Conservation (phyloP, 768 basidiomycete species). For the Xerocomellus intermedius region DNA sequence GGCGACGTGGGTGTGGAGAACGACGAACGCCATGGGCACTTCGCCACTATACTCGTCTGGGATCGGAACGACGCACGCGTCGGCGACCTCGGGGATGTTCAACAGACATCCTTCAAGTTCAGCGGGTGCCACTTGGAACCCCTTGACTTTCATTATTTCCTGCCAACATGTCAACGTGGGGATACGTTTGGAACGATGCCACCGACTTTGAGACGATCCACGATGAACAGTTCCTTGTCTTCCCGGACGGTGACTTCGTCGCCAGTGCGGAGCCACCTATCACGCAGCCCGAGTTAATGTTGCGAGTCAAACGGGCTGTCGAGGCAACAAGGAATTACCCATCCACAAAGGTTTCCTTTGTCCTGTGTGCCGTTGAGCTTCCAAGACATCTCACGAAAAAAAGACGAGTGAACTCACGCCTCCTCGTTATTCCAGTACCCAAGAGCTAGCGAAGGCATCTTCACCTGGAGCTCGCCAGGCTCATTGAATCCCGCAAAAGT, state of each 20-base stretch:
- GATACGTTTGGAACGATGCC: not conserved
- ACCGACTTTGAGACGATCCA: constrained; percentile 61
- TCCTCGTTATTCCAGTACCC: constrained; percentile 54
- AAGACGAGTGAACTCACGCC: constrained; percentile 47
- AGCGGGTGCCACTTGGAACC: constrained; percentile 75
- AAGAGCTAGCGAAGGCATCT: constrained; percentile 38
- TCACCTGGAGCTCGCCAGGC: constrained; percentile 57
- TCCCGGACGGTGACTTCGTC: constrained; percentile 58
- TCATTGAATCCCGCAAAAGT: constrained; percentile 53
- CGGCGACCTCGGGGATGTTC: constrained; percentile 55
- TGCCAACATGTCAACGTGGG: constrained; percentile 22
- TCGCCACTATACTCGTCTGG: constrained; percentile 74
- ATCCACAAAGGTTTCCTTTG: constrained; percentile 64
- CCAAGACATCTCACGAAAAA: not conserved
- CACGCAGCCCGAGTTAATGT: not conserved
- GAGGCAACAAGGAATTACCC: constrained; percentile 43
- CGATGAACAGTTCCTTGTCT: constrained; percentile 56
- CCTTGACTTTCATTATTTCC: constrained; percentile 69
- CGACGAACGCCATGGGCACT: constrained; percentile 67
- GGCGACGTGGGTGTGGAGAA: constrained; percentile 44
- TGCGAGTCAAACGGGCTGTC: not conserved
- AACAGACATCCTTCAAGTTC: constrained; percentile 69
- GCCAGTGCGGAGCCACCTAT: constrained; percentile 67
- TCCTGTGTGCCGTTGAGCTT: constrained; percentile 37
- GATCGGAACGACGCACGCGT: constrained; percentile 63